Conservation (phyloP, 2,329 filamentous ascomycete genomes). For the Malbranchea zuffiana region DNA sequence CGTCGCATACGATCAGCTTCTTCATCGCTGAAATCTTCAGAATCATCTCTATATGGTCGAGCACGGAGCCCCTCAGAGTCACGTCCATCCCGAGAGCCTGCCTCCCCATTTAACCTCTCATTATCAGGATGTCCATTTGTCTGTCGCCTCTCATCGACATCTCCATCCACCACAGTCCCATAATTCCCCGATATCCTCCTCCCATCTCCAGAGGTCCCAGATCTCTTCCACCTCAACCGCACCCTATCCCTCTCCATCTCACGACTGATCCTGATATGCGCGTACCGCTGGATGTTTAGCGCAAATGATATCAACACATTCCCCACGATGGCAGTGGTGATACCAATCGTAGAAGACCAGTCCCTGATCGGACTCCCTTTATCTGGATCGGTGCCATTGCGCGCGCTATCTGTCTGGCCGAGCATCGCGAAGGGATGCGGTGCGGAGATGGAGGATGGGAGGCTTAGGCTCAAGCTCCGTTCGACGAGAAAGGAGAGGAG, state of each 20-base stretch:
- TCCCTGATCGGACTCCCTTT: slow-evolving; percentile 13
- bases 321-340: slow-evolving; percentile 80
- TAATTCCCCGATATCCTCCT: slow-evolving; percentile 26
- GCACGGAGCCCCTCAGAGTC: slow-evolving; percentile 10
- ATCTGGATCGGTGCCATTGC: slow-evolving; percentile 1
- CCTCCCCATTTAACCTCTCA: background rate
- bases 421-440: background rate
- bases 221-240: slow-evolving; percentile 44
- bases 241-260: slow-evolving; percentile 52
- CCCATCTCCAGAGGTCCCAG: slow-evolving; percentile 16
- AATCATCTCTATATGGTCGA: no score
- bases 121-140: slow-evolving; percentile 2
- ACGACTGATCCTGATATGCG: slow-evolving; percentile 71
- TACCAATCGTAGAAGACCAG: slow-evolving; percentile 77
- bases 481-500: slow-evolving; percentile 9
- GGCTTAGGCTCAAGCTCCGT: background rate
- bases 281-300: slow-evolving; percentile 91
- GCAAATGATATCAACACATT: slow-evolving; percentile 92
- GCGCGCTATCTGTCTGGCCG: background rate
- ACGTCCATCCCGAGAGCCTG: background rate
- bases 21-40: slow-evolving; percentile 4
- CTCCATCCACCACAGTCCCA: slow-evolving; percentile 30
- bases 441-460: background rate
- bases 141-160: background rate
- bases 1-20: slow-evolving; percentile 32